phyloP scores from a whole-genome alignment of 805 yeast genomes.

The Ogataea nitratoaversa region DNA sequence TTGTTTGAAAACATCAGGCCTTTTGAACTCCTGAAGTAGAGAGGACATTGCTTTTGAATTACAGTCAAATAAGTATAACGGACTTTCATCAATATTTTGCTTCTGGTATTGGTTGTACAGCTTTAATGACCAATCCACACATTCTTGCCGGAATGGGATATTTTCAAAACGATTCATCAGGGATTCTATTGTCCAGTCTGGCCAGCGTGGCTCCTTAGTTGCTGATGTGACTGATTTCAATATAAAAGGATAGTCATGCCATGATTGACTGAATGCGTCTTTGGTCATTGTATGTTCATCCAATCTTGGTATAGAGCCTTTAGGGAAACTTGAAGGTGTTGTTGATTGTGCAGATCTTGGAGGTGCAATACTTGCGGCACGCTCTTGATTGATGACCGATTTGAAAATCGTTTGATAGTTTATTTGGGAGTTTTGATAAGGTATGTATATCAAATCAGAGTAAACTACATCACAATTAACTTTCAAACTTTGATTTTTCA shows the following conservation, averaged over 20 bases:
- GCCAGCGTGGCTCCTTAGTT: constrained; percentile 42
- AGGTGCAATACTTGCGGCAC: constrained; percentile 9
- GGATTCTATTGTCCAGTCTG: constrained; percentile 52
- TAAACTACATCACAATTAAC: constrained; percentile 51
- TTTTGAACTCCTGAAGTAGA: constrained; percentile 47
- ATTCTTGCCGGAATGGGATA: constrained; percentile 74
- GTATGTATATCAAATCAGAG: constrained; percentile 77
- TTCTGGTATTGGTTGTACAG: constrained; percentile 59
- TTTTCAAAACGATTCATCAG: constrained; percentile 52
- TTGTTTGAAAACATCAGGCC: constrained; percentile 50
- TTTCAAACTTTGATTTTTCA: constrained; percentile 38
- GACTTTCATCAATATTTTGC: constrained; percentile 72
- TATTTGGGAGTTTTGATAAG: constrained; percentile 75
- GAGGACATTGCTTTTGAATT: constrained; percentile 60
- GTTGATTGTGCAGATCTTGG: constrained; percentile 4
- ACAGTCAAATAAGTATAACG: constrained; percentile 83
- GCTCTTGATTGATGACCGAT: constrained; percentile 46
- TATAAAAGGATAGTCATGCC: constrained; percentile 58
- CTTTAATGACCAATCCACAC: constrained; percentile 71
- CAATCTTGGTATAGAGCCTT: constrained; percentile 48
- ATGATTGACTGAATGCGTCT: constrained; percentile 38
- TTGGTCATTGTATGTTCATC: constrained; percentile 39
- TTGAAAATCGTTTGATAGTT: constrained; percentile 50
- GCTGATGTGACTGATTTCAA: constrained; percentile 16
- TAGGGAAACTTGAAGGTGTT: constrained; percentile 12